These are phyloP conservation scores for Yamadazyma siamensis DNA, from an alignment of 1,139 yeast genomes.

Conservation along the genomic window DNA sequence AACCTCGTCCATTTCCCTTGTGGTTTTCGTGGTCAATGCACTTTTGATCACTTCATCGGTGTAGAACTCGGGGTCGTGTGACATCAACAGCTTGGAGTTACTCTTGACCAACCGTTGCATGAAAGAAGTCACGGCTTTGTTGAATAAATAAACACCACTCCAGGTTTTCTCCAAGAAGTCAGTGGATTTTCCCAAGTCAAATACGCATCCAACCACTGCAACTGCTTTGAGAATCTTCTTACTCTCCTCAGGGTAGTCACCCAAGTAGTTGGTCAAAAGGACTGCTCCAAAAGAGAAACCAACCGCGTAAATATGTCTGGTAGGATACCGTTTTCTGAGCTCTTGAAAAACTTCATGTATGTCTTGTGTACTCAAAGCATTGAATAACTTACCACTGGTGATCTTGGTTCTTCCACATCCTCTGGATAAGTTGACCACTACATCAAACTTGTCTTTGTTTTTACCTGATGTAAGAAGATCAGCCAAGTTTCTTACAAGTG, in stretches of 20 bases:
- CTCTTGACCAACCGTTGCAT: slow-evolving; percentile 59
- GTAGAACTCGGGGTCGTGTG: slow-evolving; percentile 30
- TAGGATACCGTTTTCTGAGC: slow-evolving; percentile 58
- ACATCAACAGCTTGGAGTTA: slow-evolving; percentile 53
- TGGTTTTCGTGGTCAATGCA: slow-evolving; percentile 26
- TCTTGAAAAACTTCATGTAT: slow-evolving; percentile 56
- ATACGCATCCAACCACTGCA: slow-evolving; percentile 69
- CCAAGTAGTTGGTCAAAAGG: slow-evolving; percentile 73
- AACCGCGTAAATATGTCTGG: slow-evolving; percentile 67
- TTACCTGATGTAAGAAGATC: slow-evolving; percentile 26
- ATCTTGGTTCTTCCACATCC: slow-evolving; percentile 86
- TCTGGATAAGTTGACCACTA: slow-evolving; percentile 73
- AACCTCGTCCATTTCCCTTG: slow-evolving; percentile 64
- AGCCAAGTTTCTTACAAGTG: slow-evolving; percentile 69
- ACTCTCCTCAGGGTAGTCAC: slow-evolving; percentile 51
- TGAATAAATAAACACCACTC: slow-evolving; percentile 61
- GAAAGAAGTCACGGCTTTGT: slow-evolving; percentile 64
- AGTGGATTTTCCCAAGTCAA: slow-evolving; percentile 71
- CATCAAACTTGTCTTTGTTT: slow-evolving; percentile 41
- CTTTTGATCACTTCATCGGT: slow-evolving; percentile 31
- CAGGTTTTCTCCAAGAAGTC: slow-evolving; percentile 48
- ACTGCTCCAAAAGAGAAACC: slow-evolving; percentile 93
- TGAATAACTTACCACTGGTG: slow-evolving; percentile 71
- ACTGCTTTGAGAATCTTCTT: slow-evolving; percentile 55
- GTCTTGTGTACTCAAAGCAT: slow-evolving; percentile 74